Evolutionary conservation across 2,329 filamentous ascomycete species (phyloP).

Genomic region (Cladobotryum mycophilum): DNA sequence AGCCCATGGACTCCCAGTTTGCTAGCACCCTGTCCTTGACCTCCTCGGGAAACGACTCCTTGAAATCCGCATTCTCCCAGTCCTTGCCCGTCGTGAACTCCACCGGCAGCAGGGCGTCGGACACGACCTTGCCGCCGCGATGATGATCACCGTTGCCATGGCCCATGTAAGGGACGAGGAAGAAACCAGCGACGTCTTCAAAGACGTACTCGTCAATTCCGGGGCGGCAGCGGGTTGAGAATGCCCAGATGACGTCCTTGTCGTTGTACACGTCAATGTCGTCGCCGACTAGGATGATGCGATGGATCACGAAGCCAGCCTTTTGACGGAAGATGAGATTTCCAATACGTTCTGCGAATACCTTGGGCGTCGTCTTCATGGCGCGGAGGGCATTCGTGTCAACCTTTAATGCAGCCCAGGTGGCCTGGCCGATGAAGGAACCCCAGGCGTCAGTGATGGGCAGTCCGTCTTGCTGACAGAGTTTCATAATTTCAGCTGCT

Average conservation of each 20-base stretch:
- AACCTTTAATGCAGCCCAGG: constrained; percentile 47
- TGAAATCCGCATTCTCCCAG: constrained; percentile 27
- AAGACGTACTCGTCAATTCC: constrained; percentile 37
- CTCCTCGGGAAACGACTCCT: constrained; percentile 31
- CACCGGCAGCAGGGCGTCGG: constrained; percentile 34
- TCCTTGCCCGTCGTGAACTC: constrained; percentile 34
- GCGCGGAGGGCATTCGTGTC: constrained; percentile 50
- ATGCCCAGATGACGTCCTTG: constrained; percentile 44
- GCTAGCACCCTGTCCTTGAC: constrained; percentile 30
- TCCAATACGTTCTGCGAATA: constrained; percentile 35
- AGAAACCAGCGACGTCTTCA: constrained; percentile 38
- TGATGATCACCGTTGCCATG: constrained; percentile 30
- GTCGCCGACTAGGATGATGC: constrained; percentile 40
- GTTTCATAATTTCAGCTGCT: too few relatives aligned
- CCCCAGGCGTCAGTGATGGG: constrained; percentile 39
- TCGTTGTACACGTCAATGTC: constrained; percentile 42
- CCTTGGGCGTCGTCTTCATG: constrained; percentile 41
- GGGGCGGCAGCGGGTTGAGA: constrained; percentile 40
- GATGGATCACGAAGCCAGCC: constrained; percentile 34
- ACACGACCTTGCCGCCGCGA: constrained; percentile 40
- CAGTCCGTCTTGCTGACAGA: constrained; percentile 16
- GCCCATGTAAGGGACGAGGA: constrained; percentile 41
- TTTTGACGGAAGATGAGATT: constrained; percentile 38
- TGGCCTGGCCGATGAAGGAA: constrained; percentile 41
- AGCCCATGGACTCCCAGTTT: constrained; percentile 12